Conservation (phyloP, 345 rosid species). For the sweet orange (Citrus sinensis) region DNA sequence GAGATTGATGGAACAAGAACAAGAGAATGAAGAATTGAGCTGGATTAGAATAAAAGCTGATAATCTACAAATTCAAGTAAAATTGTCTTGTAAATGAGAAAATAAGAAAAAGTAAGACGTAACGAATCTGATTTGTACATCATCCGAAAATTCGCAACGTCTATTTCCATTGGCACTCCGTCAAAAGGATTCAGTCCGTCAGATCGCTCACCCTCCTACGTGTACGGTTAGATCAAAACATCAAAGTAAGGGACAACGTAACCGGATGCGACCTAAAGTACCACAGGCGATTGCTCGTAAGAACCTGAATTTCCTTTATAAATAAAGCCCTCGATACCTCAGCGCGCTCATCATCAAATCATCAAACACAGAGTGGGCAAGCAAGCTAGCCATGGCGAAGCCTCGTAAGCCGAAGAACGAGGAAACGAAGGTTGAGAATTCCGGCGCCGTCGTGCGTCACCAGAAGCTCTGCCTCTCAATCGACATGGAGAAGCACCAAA, state of each 20-base stretch:
- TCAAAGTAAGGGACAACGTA: background rate
- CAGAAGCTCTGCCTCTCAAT: slow-evolving; percentile 94
- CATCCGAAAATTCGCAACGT: background rate
- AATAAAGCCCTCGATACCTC: background rate
- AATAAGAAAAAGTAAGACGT: background rate
- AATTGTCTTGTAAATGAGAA: background rate
- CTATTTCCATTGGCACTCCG: background rate
- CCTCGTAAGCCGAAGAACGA: slow-evolving; percentile 79
- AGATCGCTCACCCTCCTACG: background rate
- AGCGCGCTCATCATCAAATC: background rate
- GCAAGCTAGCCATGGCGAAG: slow-evolving; percentile 65
- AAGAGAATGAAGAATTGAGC: background rate
- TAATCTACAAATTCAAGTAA: background rate
- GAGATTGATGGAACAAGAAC: too few species aligned
- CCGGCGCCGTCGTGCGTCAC: slow-evolving; percentile 80
- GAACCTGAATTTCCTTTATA: background rate
- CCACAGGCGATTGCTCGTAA: background rate
- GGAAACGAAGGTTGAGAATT: slow-evolving; percentile 58
- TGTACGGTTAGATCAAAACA: background rate
- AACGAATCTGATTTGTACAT: background rate
- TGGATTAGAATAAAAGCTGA: background rate
- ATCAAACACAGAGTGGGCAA: background rate
- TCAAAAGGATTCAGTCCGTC: background rate
- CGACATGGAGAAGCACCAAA: slow-evolving; percentile 64
- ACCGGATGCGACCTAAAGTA: background rate